These are phyloP conservation scores for Taiwanofungus camphoratus DNA, from an alignment of 1,284 basidiomycete genomes.

Conservation along the genomic window DNA sequence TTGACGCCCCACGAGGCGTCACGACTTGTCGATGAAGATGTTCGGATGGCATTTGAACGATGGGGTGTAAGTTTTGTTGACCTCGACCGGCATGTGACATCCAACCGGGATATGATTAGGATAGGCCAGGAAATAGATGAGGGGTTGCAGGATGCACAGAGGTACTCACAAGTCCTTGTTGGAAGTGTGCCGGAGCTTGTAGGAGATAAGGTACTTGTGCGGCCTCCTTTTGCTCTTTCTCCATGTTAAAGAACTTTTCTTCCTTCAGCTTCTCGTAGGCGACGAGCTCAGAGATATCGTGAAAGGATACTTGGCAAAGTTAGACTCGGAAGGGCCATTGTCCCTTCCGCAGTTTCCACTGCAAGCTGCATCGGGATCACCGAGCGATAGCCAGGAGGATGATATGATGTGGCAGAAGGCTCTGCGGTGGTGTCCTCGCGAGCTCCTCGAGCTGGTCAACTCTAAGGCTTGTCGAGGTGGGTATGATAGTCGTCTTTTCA, in stretches of 20 bases:
- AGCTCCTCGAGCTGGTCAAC: constrained; percentile 78
- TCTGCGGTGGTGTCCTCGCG: constrained; percentile 73
- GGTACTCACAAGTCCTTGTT: constrained; percentile 56
- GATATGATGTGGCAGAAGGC: constrained; percentile 61
- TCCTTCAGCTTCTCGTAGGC: constrained; percentile 49
- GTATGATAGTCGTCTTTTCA: constrained; percentile 4
- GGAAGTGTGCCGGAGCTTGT: constrained; percentile 57
- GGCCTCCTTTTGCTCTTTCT: not conserved
- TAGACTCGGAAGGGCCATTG: constrained; percentile 29
- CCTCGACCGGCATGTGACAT: constrained; percentile 20
- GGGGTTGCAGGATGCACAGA: constrained; percentile 19
- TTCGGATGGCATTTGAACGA: constrained; percentile 45
- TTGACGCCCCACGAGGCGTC: constrained; percentile 58
- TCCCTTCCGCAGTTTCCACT: not conserved
- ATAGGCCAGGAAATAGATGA: constrained; percentile 18
- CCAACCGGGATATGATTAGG: constrained; percentile 15
- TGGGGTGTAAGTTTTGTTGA: constrained; percentile 71
- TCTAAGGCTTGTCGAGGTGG: constrained; percentile 90
- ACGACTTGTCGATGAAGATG: constrained; percentile 35
- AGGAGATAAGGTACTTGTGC: constrained; percentile 54
- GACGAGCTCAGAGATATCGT: constrained; percentile 64
- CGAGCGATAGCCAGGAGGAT: constrained; percentile 8
- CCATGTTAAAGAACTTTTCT: constrained; percentile 3
- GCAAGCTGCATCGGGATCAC: not conserved
- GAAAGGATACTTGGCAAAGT: constrained; percentile 54